Percentiles rank a stretch among this genome's conserved stretches.
These are phyloP conservation scores for Geotrichum restrictum DNA, from an alignment of 1,139 yeast species.

Conservation along the genomic window DNA sequence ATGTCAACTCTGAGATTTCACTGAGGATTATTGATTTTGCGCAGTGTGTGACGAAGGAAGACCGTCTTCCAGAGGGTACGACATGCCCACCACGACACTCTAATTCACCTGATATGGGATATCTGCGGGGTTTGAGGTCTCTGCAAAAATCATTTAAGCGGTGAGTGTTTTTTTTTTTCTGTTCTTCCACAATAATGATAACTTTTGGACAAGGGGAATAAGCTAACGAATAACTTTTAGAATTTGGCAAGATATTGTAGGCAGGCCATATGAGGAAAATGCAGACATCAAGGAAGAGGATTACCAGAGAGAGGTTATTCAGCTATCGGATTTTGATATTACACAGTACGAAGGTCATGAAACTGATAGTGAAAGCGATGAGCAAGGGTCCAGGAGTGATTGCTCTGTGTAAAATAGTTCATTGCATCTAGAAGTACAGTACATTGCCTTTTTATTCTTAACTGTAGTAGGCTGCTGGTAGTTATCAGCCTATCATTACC, in stretches of 20 bases:
- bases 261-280: constrained; percentile 16
- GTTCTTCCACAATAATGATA: neutral
- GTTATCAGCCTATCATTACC: too few relatives aligned
- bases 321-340: constrained; percentile 16
- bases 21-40: constrained; percentile 92
- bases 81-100: constrained; percentile 70
- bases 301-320: neutral
- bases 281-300: neutral
- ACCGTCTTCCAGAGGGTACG: constrained; percentile 41
- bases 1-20: constrained; percentile 37
- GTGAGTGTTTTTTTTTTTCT: constrained; percentile 15
- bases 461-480: too few relatives aligned
- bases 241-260: constrained; percentile 31
- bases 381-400: constrained; percentile 12
- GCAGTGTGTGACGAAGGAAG: constrained; percentile 78
- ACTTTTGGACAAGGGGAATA: too few relatives aligned
- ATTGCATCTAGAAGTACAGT: neutral
- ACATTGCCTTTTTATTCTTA: neutral
- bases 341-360: constrained; percentile 10
- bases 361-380: neutral
- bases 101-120: constrained; percentile 70
- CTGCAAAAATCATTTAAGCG: constrained; percentile 54
- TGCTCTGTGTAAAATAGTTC: constrained; percentile 16
- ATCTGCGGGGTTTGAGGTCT: constrained; percentile 72
- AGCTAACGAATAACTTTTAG: constrained; percentile 17